Conservation (phyloP, 2,329 filamentous ascomycete species). For the Didymosphaeria variabile region DNA sequence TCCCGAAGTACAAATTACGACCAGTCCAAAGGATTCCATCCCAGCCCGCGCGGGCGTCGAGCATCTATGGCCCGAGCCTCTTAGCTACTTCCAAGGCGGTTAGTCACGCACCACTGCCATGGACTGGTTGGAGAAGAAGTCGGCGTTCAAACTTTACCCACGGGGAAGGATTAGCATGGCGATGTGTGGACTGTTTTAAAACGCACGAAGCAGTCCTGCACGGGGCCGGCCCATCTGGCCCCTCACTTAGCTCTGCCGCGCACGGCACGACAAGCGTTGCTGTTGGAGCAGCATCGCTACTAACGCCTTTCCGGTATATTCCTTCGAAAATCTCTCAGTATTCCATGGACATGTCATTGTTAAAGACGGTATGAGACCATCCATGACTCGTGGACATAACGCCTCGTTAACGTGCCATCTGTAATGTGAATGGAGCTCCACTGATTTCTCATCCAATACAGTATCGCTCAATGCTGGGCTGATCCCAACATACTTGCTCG, state of each 20-base stretch:
- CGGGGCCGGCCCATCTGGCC: neutral
- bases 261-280: slow-evolving; percentile 1
- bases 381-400: neutral
- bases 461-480: neutral
- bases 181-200: neutral
- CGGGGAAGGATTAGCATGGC: neutral
- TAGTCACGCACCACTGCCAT: neutral
- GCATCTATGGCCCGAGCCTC: neutral
- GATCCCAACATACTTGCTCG: neutral
- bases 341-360: too few relatives aligned
- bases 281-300: neutral
- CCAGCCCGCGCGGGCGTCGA: neutral
- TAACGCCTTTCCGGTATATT: neutral
- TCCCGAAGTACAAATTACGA: neutral
- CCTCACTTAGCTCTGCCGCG: neutral
- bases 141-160: slow-evolving; percentile 12
- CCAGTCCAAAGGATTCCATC: slow-evolving; percentile 1
- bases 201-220: slow-evolving; percentile 2
- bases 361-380: neutral
- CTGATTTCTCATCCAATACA: neutral
- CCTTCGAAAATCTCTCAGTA: neutral
- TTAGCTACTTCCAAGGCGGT: neutral
- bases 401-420: neutral
- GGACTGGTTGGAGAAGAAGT: neutral
- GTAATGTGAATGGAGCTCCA: neutral